phyloP scores from a whole-genome alignment of 129 eudicot species.

The Helianthus tuberosus region DNA sequence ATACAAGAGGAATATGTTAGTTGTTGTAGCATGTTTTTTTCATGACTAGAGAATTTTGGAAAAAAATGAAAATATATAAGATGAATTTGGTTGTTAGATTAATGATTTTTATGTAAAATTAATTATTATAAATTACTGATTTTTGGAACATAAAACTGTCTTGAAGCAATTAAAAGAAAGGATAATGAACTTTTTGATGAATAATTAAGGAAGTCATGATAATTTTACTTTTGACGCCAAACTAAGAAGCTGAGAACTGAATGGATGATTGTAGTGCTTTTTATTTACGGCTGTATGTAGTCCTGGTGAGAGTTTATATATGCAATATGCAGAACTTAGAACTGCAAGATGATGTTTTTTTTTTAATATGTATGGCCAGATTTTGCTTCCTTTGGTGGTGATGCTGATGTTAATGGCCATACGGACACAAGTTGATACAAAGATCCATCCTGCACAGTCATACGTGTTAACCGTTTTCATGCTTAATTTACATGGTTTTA shows the following conservation, averaged over 20 bases:
- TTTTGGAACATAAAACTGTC: not conserved
- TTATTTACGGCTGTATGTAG: not conserved
- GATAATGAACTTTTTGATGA: not conserved
- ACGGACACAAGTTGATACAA: conserved; percentile 84
- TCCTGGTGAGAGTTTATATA: not conserved
- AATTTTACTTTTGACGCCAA: not conserved
- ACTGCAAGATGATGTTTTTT: conserved; percentile 8
- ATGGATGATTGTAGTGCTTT: conserved; percentile 9
- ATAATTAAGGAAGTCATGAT: not conserved
- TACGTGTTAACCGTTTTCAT: conserved; percentile 39
- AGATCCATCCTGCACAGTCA: conserved; percentile 82
- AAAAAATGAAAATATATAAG: not conserved
- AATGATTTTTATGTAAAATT: conserved; percentile 6
- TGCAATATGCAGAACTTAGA: conserved; percentile 8
- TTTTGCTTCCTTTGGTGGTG: conserved; percentile 85
- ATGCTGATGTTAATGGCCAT: conserved; percentile 94
- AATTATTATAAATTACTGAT: not conserved
- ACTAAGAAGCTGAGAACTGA: not conserved
- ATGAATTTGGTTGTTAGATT: conserved; percentile 9
- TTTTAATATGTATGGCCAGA: conserved; percentile 39
- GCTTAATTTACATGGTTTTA: not conserved
- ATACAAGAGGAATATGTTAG: conserved; percentile 1
- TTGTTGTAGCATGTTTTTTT: not conserved
- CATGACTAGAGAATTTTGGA: not conserved
- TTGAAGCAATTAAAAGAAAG: not conserved